Conservation (phyloP, 306 rosid species). For the Sphenostylis stenocarpa region DNA sequence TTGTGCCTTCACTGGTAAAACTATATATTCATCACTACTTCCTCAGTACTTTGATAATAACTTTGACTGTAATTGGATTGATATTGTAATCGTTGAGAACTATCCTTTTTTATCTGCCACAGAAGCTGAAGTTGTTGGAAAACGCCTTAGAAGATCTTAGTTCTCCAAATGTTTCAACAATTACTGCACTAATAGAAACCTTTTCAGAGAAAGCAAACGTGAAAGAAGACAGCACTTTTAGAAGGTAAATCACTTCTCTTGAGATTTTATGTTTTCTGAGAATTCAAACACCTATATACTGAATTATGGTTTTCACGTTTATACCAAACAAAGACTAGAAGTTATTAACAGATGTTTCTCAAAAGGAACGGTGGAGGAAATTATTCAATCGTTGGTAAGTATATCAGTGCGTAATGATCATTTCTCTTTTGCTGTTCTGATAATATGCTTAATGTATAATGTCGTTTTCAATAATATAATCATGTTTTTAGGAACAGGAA, state of each 20-base stretch:
- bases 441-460: background rate
- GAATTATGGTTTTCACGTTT: background rate
- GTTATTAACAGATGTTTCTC: slow-evolving; percentile 37
- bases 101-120: background rate
- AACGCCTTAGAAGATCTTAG: slow-evolving; percentile 11
- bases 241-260: background rate
- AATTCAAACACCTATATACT: background rate
- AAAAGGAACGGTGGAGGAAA: slow-evolving; percentile 35
- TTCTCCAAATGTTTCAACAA: slow-evolving; percentile 12
- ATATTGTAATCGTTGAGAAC: too few relatives aligned
- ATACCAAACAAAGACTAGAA: slow-evolving; percentile 7
- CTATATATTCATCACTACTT: background rate
- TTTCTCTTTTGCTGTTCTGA: background rate
- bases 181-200: background rate
- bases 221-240: slow-evolving; percentile 12
- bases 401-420: background rate
- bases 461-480: background rate
- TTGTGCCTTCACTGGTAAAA: slow-evolving; percentile 30
- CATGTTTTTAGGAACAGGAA: slow-evolving; percentile 30
- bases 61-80: too few relatives aligned
- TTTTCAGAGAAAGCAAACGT: slow-evolving; percentile 9
- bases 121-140: slow-evolving; percentile 36
- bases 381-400: slow-evolving; percentile 35
- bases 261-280: background rate
- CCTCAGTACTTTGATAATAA: background rate